phyloP scores from a whole-genome alignment of 305 asterid species.

The Fraxinus dipetala region DNA sequence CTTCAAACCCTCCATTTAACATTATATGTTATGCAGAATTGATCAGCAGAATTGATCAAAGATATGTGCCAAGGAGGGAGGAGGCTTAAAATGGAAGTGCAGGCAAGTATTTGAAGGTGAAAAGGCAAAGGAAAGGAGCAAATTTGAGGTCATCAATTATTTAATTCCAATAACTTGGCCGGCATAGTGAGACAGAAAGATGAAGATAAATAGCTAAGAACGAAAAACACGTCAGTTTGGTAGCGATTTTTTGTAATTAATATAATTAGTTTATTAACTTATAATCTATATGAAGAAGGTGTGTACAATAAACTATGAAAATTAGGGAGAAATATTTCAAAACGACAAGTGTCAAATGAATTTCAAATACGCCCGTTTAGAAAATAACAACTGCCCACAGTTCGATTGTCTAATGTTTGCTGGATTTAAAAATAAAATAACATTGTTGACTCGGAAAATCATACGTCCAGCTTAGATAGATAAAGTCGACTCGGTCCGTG shows the following conservation, averaged over 20 bases:
- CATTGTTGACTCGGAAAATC: not conserved
- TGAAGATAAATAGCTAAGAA: constrained; percentile 32
- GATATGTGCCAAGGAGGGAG: not conserved
- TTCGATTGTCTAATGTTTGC: not conserved
- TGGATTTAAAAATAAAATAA: not conserved
- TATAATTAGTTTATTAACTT: not conserved
- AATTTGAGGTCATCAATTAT: constrained; percentile 9
- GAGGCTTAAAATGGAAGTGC: constrained; percentile 27
- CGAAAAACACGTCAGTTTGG: constrained; percentile 50
- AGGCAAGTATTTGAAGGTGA: constrained; percentile 40
- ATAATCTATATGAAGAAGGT: not conserved
- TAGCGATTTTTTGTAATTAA: constrained; percentile 33
- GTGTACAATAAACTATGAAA: not conserved
- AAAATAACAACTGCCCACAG: not conserved
- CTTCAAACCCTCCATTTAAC: constrained; percentile 35
- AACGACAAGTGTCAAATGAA: not conserved
- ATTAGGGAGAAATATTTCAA: not conserved
- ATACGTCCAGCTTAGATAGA: not conserved
- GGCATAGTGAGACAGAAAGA: constrained; percentile 63
- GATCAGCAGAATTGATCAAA: not conserved
- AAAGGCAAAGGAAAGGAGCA: constrained; percentile 14
- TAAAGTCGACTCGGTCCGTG: no score
- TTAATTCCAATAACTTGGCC: constrained; percentile 43
- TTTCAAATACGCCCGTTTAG: not conserved
- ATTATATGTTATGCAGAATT: constrained; percentile 1